Evolutionary conservation across 2,329 filamentous ascomycete species (phyloP), one percentile per base, ranked within the genome.

Genomic region (Aureobasidium pullulans): DNA sequence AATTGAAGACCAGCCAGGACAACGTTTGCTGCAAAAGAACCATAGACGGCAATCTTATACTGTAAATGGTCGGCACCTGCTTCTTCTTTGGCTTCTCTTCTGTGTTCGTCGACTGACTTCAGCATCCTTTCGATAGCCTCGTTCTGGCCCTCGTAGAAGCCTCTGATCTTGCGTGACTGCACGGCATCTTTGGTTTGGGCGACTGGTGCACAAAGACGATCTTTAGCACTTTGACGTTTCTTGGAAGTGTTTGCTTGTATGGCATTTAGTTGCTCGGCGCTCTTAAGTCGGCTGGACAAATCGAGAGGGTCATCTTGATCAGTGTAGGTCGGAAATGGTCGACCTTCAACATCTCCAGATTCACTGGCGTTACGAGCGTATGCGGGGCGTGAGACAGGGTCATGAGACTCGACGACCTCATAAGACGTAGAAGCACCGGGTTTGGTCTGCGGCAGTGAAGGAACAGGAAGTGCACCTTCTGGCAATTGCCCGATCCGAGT

Each of bases 21-120:
- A 60, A 96, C 72, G 68, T 97, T 97, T 61, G 92, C 93, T 1
- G 76, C 83, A 66, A 96, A 90, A 39, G 78, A 84, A 28, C 84
- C 85, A 58, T 82, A 79, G 49, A 87, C 83, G 6, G 85, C 85
- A 62, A 88, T 88, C 67, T 83, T 82, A 74, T 82, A 86, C 68
- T 87, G 86, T 66, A 96, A 75, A 62, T 93, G 87, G 69, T 95
- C 93, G 34, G 91, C 88, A 61, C 84, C 85, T 61, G 88, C 85
- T 70, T 92, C 84, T 66, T 95, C 88, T 64, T 84, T 86, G 37
- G 92, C 92, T 49, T 90, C 86, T 37, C 86, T 85, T 16, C 88
- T 81, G 74, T 97, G 94, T 69, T 96, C 90, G 69, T 96, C 90
- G 2, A 97, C 93, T 2, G 89, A 87, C 76, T 96, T 96, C 64